These are phyloP conservation scores for Aspergillus funiculosus DNA, from an alignment of 495 filamentous ascomycete genomes.

Conservation along the genomic window DNA sequence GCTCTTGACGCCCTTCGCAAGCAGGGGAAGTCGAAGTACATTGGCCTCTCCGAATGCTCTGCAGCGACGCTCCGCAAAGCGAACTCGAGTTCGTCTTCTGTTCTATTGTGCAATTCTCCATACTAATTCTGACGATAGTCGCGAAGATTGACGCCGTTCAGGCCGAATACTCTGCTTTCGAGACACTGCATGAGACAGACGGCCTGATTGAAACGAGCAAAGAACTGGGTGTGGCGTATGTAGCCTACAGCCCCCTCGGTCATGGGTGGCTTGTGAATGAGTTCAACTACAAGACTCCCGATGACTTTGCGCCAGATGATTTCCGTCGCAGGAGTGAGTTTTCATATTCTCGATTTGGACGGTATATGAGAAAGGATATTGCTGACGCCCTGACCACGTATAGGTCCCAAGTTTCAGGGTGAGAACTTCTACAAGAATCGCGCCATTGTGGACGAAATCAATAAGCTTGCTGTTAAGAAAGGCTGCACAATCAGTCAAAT, in stretches of 20 bases:
- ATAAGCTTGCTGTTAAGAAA: conserved; percentile 35
- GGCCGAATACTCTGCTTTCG: conserved; percentile 47
- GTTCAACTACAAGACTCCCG: conserved; percentile 38
- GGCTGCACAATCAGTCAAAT: conserved; percentile 37
- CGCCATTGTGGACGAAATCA: conserved; percentile 41
- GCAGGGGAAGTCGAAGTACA: conserved; percentile 44
- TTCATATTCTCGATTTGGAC: no score
- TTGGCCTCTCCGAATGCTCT: conserved; percentile 43
- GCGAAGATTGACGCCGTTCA: conserved; percentile 48
- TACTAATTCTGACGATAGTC: conserved; percentile 22
- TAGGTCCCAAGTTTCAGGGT: conserved; percentile 45
- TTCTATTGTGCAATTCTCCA: neutral
- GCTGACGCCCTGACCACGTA: no score
- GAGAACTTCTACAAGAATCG: conserved; percentile 48
- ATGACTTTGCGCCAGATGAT: conserved; percentile 42
- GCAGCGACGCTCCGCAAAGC: conserved; percentile 41
- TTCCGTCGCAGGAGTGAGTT: conserved; percentile 34
- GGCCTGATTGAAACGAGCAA: conserved; percentile 35
- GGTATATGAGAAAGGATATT: no score
- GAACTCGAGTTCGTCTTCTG: conserved; percentile 29
- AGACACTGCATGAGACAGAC: conserved; percentile 43
- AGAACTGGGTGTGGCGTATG: conserved; percentile 39
- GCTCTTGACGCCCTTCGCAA: conserved; percentile 43
- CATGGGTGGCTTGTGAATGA: conserved; percentile 44
- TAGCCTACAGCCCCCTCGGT: conserved; percentile 43